Conservation (phyloP, 2,329 filamentous ascomycete species). For the Verticillium nubilum region DNA sequence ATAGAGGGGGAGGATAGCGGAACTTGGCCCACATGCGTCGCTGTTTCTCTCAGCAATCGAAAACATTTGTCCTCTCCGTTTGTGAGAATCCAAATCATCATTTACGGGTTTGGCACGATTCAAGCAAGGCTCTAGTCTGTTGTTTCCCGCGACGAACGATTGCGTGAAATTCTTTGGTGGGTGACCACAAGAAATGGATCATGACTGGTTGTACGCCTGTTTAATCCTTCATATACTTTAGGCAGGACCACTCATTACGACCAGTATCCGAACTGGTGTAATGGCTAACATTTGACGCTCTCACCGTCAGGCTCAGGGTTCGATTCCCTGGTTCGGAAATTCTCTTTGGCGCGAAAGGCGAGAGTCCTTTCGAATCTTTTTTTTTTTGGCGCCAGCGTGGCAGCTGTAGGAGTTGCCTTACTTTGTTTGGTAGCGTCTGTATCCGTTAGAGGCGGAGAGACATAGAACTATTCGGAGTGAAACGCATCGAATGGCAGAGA, state of each 20-base stretch:
- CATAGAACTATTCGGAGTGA: neutral
- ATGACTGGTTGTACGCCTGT: neutral
- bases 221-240: neutral
- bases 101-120: no score
- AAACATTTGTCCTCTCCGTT: no score
- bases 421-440: neutral
- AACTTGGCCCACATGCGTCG: no score
- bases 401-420: neutral
- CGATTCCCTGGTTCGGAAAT: neutral
- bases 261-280: neutral
- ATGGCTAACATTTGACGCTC: neutral
- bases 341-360: neutral
- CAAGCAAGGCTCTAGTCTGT: no score
- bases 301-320: neutral
- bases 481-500: neutral
- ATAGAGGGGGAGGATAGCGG: no score
- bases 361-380: neutral
- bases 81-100: no score
- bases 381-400: neutral
- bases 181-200: no score
- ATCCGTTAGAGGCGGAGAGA: neutral
- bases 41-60: no score
- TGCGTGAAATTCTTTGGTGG: no score
- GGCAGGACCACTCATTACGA: neutral
- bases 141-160: no score